These are phyloP conservation scores for Fusarium scirpi DNA, from an alignment of 2,329 filamentous ascomycete genomes.

Conservation along the genomic window DNA sequence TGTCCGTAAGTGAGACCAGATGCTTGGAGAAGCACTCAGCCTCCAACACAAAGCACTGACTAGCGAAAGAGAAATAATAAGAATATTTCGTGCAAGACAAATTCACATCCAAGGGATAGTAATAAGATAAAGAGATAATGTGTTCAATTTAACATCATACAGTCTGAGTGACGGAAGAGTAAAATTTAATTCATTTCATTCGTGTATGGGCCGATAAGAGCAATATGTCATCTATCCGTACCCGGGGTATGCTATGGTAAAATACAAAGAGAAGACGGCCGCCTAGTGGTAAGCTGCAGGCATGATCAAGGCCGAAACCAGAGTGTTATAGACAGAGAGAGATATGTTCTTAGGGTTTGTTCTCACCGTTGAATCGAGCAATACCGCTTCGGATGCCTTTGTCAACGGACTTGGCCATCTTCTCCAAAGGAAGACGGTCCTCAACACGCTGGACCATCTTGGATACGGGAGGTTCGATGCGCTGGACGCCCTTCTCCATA, in stretches of 20 bases:
- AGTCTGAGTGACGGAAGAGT: not conserved
- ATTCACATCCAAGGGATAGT: not conserved
- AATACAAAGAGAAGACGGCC: conserved; percentile 32
- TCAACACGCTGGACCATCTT: conserved; percentile 61
- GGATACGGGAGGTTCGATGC: conserved; percentile 62
- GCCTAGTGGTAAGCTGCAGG: conserved; percentile 1
- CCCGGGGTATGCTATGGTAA: conserved; percentile 40
- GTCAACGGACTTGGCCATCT: conserved; percentile 62
- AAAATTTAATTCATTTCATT: conserved; percentile 21
- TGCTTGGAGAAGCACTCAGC: not conserved
- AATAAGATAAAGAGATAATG: not conserved
- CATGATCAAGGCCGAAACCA: not conserved
- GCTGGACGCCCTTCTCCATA: conserved; percentile 60
- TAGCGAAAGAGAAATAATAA: not conserved
- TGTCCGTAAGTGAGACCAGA: not conserved
- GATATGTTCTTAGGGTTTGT: conserved; percentile 33
- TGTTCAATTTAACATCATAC: not conserved
- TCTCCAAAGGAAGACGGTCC: conserved; percentile 62
- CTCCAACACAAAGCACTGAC: not conserved
- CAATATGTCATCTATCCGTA: conserved; percentile 28
- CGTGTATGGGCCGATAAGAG: conserved; percentile 19
- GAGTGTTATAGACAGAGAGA: not conserved
- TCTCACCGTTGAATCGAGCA: conserved; percentile 52
- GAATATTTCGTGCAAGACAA: not conserved
- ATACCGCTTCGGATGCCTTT: conserved; percentile 61